A percentile compares a stretch with the other conserved stretches of the same genome.
Evolutionary conservation across 192 early-diverging fungal genomes (phyloP).

Genomic region (Coemansia sp.): DNA sequence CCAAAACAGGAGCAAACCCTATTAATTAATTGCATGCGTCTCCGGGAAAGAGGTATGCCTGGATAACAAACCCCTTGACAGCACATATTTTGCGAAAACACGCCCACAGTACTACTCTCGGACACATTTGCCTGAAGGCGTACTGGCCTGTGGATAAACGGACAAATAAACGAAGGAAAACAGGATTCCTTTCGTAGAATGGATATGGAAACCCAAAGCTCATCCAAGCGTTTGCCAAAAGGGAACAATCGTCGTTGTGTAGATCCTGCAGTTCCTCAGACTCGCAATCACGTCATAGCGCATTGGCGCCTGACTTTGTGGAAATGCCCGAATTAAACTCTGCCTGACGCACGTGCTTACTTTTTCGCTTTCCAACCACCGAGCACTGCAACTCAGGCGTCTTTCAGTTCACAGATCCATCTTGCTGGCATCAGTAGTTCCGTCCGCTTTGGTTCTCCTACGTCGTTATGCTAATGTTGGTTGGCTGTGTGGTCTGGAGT

Average conservation of each 20-base stretch:
- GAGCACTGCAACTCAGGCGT: not conserved
- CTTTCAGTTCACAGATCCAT: not conserved
- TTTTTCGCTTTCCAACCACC: not conserved
- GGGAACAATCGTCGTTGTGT: not conserved
- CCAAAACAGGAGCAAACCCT: not conserved
- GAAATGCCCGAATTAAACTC: not conserved
- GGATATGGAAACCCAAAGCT: too few relatives aligned
- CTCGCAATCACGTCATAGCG: not conserved
- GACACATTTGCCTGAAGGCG: not conserved
- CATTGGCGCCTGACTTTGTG: constrained; percentile 1
- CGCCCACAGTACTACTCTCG: not conserved
- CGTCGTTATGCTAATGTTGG: too few relatives aligned
- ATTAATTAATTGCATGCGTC: too few relatives aligned
- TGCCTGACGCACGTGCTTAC: not conserved
- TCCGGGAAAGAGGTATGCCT: too few relatives aligned
- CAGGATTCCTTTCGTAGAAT: too few relatives aligned
- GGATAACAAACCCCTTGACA: too few relatives aligned
- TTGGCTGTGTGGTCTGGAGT: too few relatives aligned
- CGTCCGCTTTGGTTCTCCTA: too few relatives aligned
- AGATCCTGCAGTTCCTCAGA: not conserved
- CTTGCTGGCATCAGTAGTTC: too few relatives aligned
- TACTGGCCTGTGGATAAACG: not conserved
- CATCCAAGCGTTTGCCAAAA: too few relatives aligned
- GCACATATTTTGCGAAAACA: not conserved
- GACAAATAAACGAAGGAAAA: not conserved